Percentiles rank a stretch among this genome's conserved stretches.
Conservation (phyloP, 495 filamentous ascomycete genomes). For the Xylaria scruposa region DNA sequence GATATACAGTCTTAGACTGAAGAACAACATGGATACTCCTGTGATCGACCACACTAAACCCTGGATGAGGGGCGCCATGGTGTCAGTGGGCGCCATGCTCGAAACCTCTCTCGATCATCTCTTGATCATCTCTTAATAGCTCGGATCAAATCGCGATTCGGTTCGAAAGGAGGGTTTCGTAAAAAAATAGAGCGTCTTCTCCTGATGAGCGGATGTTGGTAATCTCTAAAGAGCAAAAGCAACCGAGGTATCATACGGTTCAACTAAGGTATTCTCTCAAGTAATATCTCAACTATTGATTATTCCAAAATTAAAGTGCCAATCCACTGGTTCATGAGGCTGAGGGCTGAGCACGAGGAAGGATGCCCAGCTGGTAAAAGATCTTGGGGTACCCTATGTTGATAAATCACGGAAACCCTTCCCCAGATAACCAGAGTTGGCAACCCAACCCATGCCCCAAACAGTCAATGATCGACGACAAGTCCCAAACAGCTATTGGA, state of each 20-base stretch:
- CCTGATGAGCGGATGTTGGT: background rate
- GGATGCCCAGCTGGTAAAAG: background rate
- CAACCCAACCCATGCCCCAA: background rate
- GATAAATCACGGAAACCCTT: constrained; percentile 10
- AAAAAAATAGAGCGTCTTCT: background rate
- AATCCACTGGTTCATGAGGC: background rate
- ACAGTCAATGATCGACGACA: constrained; percentile 7
- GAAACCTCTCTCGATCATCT: background rate
- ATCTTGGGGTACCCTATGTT: constrained; percentile 15
- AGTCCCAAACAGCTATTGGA: background rate
- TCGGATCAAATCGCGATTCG: background rate
- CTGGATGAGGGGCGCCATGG: constrained; percentile 12
- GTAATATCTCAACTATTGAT: background rate
- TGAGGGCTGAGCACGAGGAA: background rate
- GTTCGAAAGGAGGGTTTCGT: background rate
- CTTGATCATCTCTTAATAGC: background rate
- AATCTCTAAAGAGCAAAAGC: background rate
- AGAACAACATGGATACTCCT: background rate
- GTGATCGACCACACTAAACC: constrained; percentile 7
- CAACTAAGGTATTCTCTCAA: background rate
- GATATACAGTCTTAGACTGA: constrained; percentile 17
- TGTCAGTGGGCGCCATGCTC: constrained; percentile 16
- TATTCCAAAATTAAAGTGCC: background rate
- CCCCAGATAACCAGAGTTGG: constrained; percentile 1
- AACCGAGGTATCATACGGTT: background rate